phyloP scores from a whole-genome alignment of 2,329 filamentous ascomycete species.

The Penicillium italicum region DNA sequence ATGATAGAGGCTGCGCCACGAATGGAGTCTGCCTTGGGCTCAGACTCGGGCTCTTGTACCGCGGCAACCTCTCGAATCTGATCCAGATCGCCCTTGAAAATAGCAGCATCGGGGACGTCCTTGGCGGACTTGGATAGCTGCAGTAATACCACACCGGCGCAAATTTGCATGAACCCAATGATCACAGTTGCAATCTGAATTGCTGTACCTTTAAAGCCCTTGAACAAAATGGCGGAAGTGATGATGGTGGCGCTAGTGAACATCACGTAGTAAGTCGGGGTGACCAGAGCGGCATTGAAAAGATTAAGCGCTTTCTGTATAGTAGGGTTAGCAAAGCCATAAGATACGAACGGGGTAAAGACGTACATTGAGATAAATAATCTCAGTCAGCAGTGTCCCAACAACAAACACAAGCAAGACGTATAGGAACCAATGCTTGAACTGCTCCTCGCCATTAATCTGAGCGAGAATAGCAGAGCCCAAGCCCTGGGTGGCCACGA shows the following conservation, averaged over 20 bases:
- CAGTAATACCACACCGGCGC: conserved; percentile 82
- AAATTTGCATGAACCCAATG: conserved; percentile 90
- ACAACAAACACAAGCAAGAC: conserved; percentile 88
- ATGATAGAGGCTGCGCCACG: conserved; percentile 86
- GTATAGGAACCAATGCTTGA: conserved; percentile 97
- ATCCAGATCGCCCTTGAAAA: conserved; percentile 89
- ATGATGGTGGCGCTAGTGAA: conserved; percentile 96
- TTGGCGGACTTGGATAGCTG: conserved; percentile 98
- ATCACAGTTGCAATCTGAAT: conserved; percentile 82
- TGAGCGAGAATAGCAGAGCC: conserved; percentile 89
- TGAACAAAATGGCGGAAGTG: conserved; percentile 87
- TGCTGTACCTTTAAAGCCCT: conserved; percentile 83
- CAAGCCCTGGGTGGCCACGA: conserved; percentile 89
- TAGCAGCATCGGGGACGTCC: conserved; percentile 87
- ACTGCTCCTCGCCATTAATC: conserved; percentile 75
- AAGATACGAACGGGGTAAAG: not conserved
- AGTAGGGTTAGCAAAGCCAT: conserved; percentile 1
- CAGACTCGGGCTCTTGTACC: conserved; percentile 91
- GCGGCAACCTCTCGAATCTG: conserved; percentile 94
- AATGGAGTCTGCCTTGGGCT: conserved; percentile 94
- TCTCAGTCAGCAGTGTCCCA: conserved; percentile 83
- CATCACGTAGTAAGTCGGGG: conserved; percentile 97
- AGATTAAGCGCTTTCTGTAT: conserved; percentile 92
- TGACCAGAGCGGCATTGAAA: conserved; percentile 94
- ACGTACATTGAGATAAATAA: conserved; percentile 91